Base-by-base conservation (phyloP, 129 eudicot species). In the Solidago caesia region DNA sequence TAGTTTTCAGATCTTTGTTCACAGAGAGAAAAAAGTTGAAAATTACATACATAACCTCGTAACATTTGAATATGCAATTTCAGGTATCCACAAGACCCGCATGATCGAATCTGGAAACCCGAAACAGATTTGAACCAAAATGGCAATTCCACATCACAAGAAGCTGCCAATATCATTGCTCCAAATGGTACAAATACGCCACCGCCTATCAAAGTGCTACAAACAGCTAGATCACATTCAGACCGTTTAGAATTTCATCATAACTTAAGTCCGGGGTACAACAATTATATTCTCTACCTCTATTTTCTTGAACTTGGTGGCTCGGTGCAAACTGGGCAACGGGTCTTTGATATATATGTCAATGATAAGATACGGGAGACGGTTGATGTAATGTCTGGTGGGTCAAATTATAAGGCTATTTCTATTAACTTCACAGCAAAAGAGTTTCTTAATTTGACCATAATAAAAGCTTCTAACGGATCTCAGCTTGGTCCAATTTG, bases 401-500 rank as follows among this genome's bases (percentile, higher is more conserved):
- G 84, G 27, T 81, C 87, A 21, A 77, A 77, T 55, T 79, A 73
- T 70, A 76, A 39, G 14, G 74, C n/a, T 46, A 62, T 46, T 29
- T 57, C 76, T 59, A 44, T 77, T 57, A 71, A 83, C 82, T 83
- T 88, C 79, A 80, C 77, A 39, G 80, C 90, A 65, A 74, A 75
- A 25, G 66, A 76, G 26, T 58, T 80, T 77, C 80, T 88, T 39
- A 83, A 88, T 71, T 68, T 88, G 78, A 85, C 87, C 68, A 52
- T 88, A 77, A 67, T 55, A 44, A 88, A 81, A 81, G 73, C 85
- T 33, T 70, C 82, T 74, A 85, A 85, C 41, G 78, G 63, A 56
- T 88, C 90, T 66, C 90, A 78, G 77, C 76, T 75, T 15, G 94
- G 94, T 46, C 94, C 94, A 11, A 83, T 83, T 78, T 81, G 87